A percentile compares a stretch with the other conserved stretches of the same genome.
Evolutionary conservation across 192 early-diverging fungal genomes (phyloP).

Genomic region (Coemansia sp.): DNA sequence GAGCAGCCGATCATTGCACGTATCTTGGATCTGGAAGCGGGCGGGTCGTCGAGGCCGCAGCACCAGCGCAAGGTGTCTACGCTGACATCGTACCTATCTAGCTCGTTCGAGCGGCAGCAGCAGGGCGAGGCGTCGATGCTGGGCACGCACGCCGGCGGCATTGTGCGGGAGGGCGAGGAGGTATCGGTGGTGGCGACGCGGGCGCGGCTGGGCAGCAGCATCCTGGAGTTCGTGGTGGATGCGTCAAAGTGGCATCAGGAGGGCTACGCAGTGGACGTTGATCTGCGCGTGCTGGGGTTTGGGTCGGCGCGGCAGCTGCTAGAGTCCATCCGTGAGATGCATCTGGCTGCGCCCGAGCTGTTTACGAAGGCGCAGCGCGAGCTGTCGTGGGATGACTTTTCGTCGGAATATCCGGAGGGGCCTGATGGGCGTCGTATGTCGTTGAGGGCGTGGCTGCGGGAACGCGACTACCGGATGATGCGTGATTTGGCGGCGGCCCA

Average conservation of each 20-base stretch:
- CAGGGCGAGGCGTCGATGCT: slow-evolving; percentile 20
- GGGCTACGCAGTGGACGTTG: slow-evolving; percentile 7
- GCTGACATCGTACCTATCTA: slow-evolving; percentile 30
- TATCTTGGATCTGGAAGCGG: slow-evolving; percentile 7
- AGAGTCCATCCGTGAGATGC: slow-evolving; percentile 8
- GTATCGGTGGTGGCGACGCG: slow-evolving; percentile 18
- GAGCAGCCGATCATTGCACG: slow-evolving; percentile 5
- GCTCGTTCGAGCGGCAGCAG: slow-evolving; percentile 30
- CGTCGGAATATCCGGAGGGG: too few relatives aligned
- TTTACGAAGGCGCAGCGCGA: slow-evolving; percentile 10
- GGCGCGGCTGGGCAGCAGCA: slow-evolving; percentile 21
- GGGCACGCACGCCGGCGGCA: slow-evolving; percentile 41
- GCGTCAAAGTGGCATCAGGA: slow-evolving; percentile 27
- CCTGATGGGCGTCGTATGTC: neutral
- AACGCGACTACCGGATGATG: neutral
- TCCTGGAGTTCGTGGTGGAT: slow-evolving; percentile 39
- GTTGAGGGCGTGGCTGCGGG: neutral
- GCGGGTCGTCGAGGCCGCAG: neutral
- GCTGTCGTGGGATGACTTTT: neutral
- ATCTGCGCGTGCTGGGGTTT: slow-evolving; percentile 5
- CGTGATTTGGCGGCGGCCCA: slow-evolving; percentile 2
- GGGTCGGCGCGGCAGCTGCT: slow-evolving; percentile 8
- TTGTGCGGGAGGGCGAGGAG: slow-evolving; percentile 44
- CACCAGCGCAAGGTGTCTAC: slow-evolving; percentile 29
- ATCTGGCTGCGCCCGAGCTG: slow-evolving; percentile 31